Base-by-base conservation (phyloP, 208 protist species). In the Borovskyia barvae region DNA sequence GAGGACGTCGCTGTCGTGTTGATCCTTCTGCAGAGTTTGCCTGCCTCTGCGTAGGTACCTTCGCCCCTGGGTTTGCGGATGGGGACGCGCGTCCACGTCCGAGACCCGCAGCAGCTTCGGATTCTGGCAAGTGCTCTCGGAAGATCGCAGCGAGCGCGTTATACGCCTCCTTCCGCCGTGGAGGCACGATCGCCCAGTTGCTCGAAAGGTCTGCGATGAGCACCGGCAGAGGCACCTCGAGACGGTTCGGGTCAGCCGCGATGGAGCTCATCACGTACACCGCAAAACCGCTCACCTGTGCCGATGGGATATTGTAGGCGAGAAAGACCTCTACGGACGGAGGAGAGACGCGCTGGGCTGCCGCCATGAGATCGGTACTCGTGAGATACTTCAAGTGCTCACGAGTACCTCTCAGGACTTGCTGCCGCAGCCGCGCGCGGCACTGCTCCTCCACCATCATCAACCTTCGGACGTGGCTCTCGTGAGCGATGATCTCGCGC, bases 401-500 rank as follows among this genome's bases (percentile, higher is more conserved):
- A 11, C 75, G 65, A 5, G 85, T 83, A 33, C 64, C 72, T 6
- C 66, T 68, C 36, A 91, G 66, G n/a, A 87, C 81, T 29, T 67
- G 78, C 32, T 70, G 76, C 9, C 58, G 48, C 7, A 94, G 77
- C 47, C 69, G 69, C 30, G 85, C 75, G 20, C 80, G 59, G 41
- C 72, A 76, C 41, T 85, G 73, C 46, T 89, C 80, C 62, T 93
- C 82, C n/a, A 78, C 42, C 41, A 89, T 77, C 87, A 93, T 93
- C 22, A 81, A 63, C 2, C 76, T 57, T 14, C 87, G 82, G 11
- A 93, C 80, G 22, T 87, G 62, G 14, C 42, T 87, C 65, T 93
- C 87, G 29, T 84, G 70, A 8, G 57, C 39, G 6, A 71, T 66
- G 32, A 93, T 86, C 40, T 72, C 69, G 32, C 77, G 73, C 20